A percentile compares a stretch with the other conserved stretches of the same genome.
These are phyloP conservation scores for Oryza meridionalis DNA, from an alignment of 176 grass and related monocot genomes.

Conservation along the genomic window DNA sequence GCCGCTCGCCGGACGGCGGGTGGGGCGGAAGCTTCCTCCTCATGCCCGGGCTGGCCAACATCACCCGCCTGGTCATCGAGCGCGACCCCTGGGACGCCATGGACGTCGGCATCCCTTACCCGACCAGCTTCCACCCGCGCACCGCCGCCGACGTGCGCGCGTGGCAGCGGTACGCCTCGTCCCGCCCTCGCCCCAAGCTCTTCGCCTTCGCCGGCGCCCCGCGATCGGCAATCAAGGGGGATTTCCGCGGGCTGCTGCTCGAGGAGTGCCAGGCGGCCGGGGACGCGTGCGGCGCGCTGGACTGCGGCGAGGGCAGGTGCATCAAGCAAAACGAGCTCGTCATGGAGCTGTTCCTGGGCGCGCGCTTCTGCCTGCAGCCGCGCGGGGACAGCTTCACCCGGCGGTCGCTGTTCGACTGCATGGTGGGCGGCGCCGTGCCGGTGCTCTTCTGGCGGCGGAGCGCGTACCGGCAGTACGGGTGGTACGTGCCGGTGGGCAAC, in stretches of 20 bases:
- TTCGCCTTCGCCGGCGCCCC: constrained; percentile 81
- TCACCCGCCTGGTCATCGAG: constrained; percentile 92
- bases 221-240: constrained; percentile 63
- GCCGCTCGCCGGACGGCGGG: constrained; percentile 45
- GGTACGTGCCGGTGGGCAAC: constrained; percentile 54
- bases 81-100: constrained; percentile 75
- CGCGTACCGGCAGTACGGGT: constrained; percentile 81
- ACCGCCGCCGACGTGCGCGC: constrained; percentile 48
- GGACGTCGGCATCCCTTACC: constrained; percentile 92
- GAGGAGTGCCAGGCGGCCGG: constrained; percentile 64
- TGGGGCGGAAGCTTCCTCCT: constrained; percentile 84
- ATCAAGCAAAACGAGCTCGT: constrained; percentile 68
- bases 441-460: constrained; percentile 82
- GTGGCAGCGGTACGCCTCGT: constrained; percentile 66
- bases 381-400: constrained; percentile 90
- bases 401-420: constrained; percentile 92
- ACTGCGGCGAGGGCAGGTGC: constrained; percentile 74
- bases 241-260: constrained; percentile 72
- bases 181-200: constrained; percentile 52
- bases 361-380: constrained; percentile 84
- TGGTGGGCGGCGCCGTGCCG: constrained; percentile 83
- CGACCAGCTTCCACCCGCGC: constrained; percentile 84
- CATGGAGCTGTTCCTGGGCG: constrained; percentile 72
- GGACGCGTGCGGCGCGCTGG: constrained; percentile 48
- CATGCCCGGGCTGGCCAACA: constrained; percentile 76